Base-by-base conservation (phyloP, 2,329 filamentous ascomycete species). In the Metarhizium anisopliae region DNA sequence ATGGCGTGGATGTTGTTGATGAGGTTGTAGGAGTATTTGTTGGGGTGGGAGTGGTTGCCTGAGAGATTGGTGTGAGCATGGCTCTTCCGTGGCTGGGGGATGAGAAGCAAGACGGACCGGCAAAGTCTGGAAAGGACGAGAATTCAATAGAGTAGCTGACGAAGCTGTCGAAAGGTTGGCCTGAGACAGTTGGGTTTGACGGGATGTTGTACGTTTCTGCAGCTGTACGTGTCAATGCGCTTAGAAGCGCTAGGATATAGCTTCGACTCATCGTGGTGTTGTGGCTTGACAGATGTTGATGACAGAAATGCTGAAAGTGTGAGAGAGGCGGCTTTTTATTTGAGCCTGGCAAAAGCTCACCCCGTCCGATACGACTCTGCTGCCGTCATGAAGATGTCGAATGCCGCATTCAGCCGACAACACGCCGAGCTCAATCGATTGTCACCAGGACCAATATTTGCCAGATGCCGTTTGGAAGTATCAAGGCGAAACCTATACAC, bases 1-100 rank as follows among this genome's bases (percentile, higher is more conserved):
- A 84, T 63, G n/a, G 73, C 64, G 1, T 72, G 78, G 20, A 86
- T 62, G 56, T 84, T 85, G 36, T 77, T 74, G 30, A 86, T 67
- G 6, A 86, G 72, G 51, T 81, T 83, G 57, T 84, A 74, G 0
- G 82, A 84, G 66, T 83, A 86, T 0, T 64, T 72, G 62, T 86
- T 86, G 2, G 83, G 83, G 8, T 64, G 61, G 0, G 78, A 77
- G 6, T 67, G 66, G 62, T 83, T 84, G 13, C 81, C 77, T 74
- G 45, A 16, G 16, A 16, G n/a, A 1, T 43, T 10, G 16, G 6
- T 43, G 16, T 43, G 11, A 25, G 47, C 2, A 25, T 7, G 29
- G 13, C 16, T 35, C n/a, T 51, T 6, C 6, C 25, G 3, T 4
- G 42, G n/a, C 30, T 38, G 16, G 6, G 5, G 35, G 0, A 47